These are phyloP conservation scores for Umbelopsis sp. DNA, from an alignment of 192 early-diverging fungal genomes.

Conservation along the genomic window DNA sequence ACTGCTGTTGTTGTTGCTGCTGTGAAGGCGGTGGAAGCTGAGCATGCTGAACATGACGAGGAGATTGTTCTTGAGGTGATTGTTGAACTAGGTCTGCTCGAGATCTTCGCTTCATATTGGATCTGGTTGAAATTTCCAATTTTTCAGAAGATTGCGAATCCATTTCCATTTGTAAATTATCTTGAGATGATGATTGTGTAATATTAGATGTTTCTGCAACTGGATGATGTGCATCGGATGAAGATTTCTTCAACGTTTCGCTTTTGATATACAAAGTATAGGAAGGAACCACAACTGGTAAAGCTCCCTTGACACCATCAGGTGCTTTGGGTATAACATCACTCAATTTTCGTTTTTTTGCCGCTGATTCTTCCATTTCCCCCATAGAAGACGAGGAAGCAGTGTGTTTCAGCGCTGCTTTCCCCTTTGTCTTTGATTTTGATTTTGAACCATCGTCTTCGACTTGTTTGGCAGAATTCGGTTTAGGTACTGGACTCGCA, in stretches of 20 bases:
- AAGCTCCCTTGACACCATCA: neutral
- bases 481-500: constrained; percentile 9
- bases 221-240: neutral
- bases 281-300: constrained; percentile 7
- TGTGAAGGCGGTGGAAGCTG: neutral
- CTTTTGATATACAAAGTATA: constrained; percentile 22
- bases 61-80: constrained; percentile 3
- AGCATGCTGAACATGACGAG: neutral
- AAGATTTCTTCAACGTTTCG: neutral
- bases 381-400: constrained; percentile 1
- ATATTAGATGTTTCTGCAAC: neutral
- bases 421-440: neutral
- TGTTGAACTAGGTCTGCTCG: neutral
- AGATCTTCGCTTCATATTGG: neutral
- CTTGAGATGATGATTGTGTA: neutral
- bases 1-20: neutral
- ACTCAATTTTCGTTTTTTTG: constrained; percentile 13
- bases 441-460: neutral
- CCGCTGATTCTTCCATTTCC: neutral
- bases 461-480: neutral
- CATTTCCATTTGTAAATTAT: constrained; percentile 2
- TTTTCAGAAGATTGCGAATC: neutral
- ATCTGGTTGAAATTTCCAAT: neutral
- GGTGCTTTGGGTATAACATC: constrained; percentile 3
- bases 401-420: neutral